Evolutionary conservation across 140 eudicot species (phyloP), one percentile per base, ranked within the genome.

Genomic region (Anethum foeniculum): DNA sequence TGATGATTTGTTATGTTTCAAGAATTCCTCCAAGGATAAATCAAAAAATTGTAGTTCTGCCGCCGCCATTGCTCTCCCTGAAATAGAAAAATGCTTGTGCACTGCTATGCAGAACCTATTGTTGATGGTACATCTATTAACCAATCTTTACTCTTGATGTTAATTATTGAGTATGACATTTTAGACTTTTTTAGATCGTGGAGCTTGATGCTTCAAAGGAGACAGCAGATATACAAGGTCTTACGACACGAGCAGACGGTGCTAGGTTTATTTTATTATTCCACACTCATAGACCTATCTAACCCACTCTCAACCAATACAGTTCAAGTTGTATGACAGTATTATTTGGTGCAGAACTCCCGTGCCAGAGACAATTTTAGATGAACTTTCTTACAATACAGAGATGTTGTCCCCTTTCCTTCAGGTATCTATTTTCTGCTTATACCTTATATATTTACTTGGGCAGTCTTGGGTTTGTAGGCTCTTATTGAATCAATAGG

Each of bases 161-260:
- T 25, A 10, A n/a, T 65, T 67, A 51, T 75, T 81, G 56, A 73
- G 69, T 51, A 25, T 75, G 58, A 5, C 79, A 19, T 43, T 64
- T 36, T 84, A 73, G 79, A 47, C 47, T 51, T 36, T 76, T 76
- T 68, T 69, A 94, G 99, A 88, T 92, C 56, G 85, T 89, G 86
- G 97, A 92, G 87, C 88, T 95, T 78, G 99, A 95, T 91, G 74
- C 86, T 58, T 92, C 88, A 41, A 89, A 90, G 49, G 82, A 79
- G 84, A 76, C 64, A 10, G 99, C 99, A 76, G 99, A 89, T 81
- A 79, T 80, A 74, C 84, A 88, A 44, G 93, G 97, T 46, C 87
- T 80, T 81, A 90, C 93, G 47, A 88, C 92, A 56, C 90, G 99
- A 86, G 90, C 91, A 43, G 99, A 95, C 82, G 93, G 97, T 72